Conservation (phyloP, 2,329 filamentous ascomycete genomes). For the Epichloe hybrida region DNA sequence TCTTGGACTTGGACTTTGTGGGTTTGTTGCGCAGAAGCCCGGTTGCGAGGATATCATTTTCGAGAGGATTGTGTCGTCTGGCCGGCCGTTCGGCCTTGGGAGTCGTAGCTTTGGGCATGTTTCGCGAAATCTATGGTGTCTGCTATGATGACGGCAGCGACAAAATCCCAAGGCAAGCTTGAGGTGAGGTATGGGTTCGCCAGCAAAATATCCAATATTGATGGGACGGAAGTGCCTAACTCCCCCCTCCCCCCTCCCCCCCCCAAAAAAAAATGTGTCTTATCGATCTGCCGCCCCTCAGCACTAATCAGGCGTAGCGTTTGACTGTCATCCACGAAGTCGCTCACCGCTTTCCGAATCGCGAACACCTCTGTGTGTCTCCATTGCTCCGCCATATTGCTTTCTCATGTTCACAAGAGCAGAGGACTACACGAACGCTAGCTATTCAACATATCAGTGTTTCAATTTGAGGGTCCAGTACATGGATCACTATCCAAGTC, state of each 20-base stretch:
- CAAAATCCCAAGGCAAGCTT: neutral
- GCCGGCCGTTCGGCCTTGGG: slow-evolving; percentile 42
- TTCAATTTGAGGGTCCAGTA: too few species aligned
- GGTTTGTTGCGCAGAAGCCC: slow-evolving; percentile 60
- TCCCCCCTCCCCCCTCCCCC: slow-evolving; percentile 6
- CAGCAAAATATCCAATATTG: neutral
- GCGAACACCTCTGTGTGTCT: neutral
- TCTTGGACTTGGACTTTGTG: slow-evolving; percentile 55
- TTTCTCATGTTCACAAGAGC: too few species aligned
- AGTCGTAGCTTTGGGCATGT: slow-evolving; percentile 69
- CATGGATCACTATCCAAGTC: too few species aligned
- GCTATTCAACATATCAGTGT: too few species aligned
- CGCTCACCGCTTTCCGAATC: slow-evolving; percentile 18
- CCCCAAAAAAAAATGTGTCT: slow-evolving; percentile 20
- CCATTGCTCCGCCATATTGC: neutral
- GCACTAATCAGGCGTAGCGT: slow-evolving; percentile 13
- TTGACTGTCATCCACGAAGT: neutral
- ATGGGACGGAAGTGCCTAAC: slow-evolving; percentile 10
- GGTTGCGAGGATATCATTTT: slow-evolving; percentile 68
- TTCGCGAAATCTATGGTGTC: slow-evolving; percentile 7
- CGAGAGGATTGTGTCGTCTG: slow-evolving; percentile 77
- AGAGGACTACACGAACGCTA: neutral
- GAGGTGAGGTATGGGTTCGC: neutral
- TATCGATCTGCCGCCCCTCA: slow-evolving; percentile 28
- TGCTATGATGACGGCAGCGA: neutral